Evolutionary conservation across 2,329 filamentous ascomycete species (phyloP).

Genomic region (Huntiella savannae): DNA sequence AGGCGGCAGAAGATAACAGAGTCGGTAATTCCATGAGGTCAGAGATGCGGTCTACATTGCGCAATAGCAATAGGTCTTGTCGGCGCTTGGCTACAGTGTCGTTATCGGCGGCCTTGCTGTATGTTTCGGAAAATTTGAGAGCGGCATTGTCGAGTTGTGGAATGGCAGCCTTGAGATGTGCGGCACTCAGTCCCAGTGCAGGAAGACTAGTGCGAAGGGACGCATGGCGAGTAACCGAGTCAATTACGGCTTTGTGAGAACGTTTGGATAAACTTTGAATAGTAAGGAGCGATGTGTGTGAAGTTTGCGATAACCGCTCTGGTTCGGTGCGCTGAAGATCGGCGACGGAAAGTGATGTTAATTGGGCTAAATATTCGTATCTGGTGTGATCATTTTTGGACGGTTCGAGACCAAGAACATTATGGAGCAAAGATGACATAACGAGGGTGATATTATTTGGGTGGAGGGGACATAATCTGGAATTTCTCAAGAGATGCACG

Average conservation of each 20-base stretch:
- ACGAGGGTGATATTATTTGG: not conserved
- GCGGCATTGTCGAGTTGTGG: constrained; percentile 64
- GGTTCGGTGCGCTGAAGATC: constrained; percentile 58
- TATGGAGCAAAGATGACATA: constrained; percentile 22
- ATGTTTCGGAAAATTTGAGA: constrained; percentile 63
- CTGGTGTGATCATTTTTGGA: constrained; percentile 29
- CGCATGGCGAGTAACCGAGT: constrained; percentile 60
- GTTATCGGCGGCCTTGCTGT: constrained; percentile 54
- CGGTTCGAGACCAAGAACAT: constrained; percentile 18
- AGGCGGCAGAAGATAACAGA: constrained; percentile 63
- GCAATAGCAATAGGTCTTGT: constrained; percentile 59
- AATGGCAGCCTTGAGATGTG: constrained; percentile 49
- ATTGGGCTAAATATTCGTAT: constrained; percentile 53
- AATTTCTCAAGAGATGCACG: not conserved
- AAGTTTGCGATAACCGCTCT: constrained; percentile 58
- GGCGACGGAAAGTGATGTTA: constrained; percentile 58
- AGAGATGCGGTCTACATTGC: constrained; percentile 75
- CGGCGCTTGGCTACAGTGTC: constrained; percentile 55
- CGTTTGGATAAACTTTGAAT: constrained; percentile 78
- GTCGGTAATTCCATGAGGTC: constrained; percentile 83
- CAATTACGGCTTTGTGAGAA: constrained; percentile 69
- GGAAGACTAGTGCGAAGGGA: constrained; percentile 57
- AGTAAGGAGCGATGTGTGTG: constrained; percentile 63
- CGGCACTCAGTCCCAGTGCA: constrained; percentile 42
- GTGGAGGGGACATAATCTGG: not conserved